Conservation (phyloP, 2,329 filamentous ascomycete genomes). For the Ceratocystiopsis minuta region DNA sequence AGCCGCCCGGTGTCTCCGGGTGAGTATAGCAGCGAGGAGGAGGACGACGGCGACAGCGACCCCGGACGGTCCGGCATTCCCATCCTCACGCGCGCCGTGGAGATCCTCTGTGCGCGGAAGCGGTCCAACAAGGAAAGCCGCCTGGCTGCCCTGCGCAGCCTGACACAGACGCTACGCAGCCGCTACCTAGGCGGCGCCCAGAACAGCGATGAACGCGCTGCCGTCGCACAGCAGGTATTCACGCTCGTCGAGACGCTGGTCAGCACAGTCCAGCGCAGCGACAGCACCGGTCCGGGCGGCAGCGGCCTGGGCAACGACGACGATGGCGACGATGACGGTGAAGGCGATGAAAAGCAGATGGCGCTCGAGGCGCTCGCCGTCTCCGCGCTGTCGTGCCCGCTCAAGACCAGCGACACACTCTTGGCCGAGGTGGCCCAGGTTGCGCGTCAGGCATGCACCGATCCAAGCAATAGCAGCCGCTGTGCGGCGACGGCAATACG, state of each 20-base stretch:
- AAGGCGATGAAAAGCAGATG: slow-evolving; percentile 49
- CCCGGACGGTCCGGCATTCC: slow-evolving; percentile 16
- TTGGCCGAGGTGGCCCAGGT: too few species aligned
- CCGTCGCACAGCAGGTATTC: slow-evolving; percentile 39
- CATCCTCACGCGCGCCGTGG: too few species aligned
- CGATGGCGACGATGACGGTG: slow-evolving; percentile 20
- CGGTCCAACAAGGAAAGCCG: slow-evolving; percentile 55
- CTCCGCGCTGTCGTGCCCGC: slow-evolving; percentile 39
- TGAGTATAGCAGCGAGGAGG: slow-evolving; percentile 16
- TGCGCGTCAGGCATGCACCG: too few species aligned
- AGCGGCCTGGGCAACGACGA: slow-evolving; percentile 49
- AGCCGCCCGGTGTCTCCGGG: background rate
- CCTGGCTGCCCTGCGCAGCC: slow-evolving; percentile 43
- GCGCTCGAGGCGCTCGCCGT: slow-evolving; percentile 57
- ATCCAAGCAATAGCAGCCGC: too few species aligned
- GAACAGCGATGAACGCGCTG: slow-evolving; percentile 33
- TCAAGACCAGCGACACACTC: too few species aligned
- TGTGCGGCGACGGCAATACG: slow-evolving; percentile 44
- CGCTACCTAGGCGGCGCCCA: slow-evolving; percentile 44
- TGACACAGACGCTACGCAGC: slow-evolving; percentile 46
- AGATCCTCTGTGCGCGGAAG: slow-evolving; percentile 33
- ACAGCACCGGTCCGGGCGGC: slow-evolving; percentile 51
- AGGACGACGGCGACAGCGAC: slow-evolving; percentile 28
- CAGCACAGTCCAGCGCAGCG: too few species aligned
- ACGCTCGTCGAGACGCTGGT: too few species aligned